A percentile compares a stretch with the other conserved stretches of the same genome.
Evolutionary conservation across 768 basidiomycete genomes (phyloP).

Genomic region (Rossbeevera mucosa): DNA sequence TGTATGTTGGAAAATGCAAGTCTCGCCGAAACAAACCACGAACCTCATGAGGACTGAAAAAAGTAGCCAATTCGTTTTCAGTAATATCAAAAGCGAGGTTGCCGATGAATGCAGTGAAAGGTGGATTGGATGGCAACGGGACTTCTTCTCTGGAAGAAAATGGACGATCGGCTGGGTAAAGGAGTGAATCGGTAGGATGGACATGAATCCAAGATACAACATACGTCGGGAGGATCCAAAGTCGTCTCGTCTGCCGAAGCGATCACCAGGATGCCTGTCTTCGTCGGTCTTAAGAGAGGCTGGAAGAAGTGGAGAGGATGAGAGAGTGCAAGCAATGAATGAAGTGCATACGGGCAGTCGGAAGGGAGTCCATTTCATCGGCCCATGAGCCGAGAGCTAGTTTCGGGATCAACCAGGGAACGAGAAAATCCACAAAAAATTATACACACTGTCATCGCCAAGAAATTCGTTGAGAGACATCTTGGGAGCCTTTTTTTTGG

Average conservation of each 20-base stretch:
- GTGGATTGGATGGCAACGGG: conserved; percentile 91
- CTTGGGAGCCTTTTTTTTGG: conserved; percentile 89
- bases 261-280: conserved; percentile 54
- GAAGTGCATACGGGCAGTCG: conserved; percentile 78
- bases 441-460: conserved; percentile 68
- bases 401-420: conserved; percentile 13
- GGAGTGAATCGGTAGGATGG: conserved; percentile 9
- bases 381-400: conserved; percentile 93
- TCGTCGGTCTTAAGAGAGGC: conserved; percentile 71
- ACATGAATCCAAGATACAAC: conserved; percentile 23
- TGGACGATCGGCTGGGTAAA: conserved; percentile 49
- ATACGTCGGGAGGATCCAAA: conserved; percentile 58
- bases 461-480: conserved; percentile 92
- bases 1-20: conserved; percentile 2
- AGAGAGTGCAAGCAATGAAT: conserved; percentile 6
- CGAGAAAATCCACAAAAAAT: conserved; percentile 11
- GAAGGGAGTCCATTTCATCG: conserved; percentile 93
- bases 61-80: conserved; percentile 74
- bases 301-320: conserved; percentile 28
- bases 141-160: conserved; percentile 76
- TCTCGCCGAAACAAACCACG: conserved; percentile 8
- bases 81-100: conserved; percentile 92
- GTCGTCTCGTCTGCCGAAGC: conserved; percentile 60
- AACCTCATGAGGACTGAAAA: conserved; percentile 69
- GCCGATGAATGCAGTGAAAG: conserved; percentile 95